phyloP scores from a whole-genome alignment of 2,329 filamentous ascomycete species.

The Phoma sp. region DNA sequence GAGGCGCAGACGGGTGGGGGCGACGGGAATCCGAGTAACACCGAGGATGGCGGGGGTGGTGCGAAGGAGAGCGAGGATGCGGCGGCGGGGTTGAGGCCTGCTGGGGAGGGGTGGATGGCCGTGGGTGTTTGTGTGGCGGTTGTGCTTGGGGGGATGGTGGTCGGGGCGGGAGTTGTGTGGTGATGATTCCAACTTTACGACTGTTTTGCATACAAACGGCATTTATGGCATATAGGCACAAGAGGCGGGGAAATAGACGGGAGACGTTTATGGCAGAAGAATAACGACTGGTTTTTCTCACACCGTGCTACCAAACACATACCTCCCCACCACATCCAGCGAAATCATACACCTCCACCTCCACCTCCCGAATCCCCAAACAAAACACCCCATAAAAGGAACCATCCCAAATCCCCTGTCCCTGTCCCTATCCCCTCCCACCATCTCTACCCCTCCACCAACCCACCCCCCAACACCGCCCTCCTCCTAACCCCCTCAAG shows the following conservation, averaged over 20 bases:
- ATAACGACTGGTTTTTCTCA: too few relatives aligned
- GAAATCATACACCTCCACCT: too few relatives aligned
- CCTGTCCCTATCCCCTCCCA: too few relatives aligned
- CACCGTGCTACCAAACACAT: too few relatives aligned
- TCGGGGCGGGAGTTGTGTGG: constrained; percentile 10
- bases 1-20: constrained; percentile 37
- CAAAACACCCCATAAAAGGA: too few relatives aligned
- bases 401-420: too few relatives aligned
- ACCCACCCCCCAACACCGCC: constrained; percentile 8
- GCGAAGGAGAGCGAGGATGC: constrained; percentile 23
- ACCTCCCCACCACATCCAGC: too few relatives aligned
- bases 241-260: too few relatives aligned
- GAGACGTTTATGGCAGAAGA: too few relatives aligned
- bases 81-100: constrained; percentile 18
- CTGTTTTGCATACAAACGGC: not conserved
- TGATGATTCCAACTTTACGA: not conserved
- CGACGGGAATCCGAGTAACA: constrained; percentile 27
- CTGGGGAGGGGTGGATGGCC: constrained; percentile 13
- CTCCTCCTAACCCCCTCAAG: constrained; percentile 5
- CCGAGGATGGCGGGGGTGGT: constrained; percentile 9
- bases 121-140: constrained; percentile 19
- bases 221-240: not conserved
- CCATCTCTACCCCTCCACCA: not conserved
- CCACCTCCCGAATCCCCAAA: too few relatives aligned
- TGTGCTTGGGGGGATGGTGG: constrained; percentile 12